Evolutionary conservation across 1,284 basidiomycete genomes (phyloP), one percentile per base, ranked within the genome.

Genomic region (Quambalaria eucalypti): DNA sequence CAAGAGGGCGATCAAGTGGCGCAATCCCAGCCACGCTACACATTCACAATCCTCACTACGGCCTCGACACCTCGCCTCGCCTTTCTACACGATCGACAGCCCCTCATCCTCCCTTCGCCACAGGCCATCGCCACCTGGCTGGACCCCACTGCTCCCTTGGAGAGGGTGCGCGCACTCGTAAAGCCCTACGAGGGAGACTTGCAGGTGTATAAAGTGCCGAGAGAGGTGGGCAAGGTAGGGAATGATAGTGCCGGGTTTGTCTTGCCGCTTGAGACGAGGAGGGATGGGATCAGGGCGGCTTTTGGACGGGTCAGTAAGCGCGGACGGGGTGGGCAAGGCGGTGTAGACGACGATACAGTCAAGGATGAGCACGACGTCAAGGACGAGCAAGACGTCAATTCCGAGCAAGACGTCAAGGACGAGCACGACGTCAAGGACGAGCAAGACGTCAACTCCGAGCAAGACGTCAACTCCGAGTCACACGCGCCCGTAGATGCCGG

Each of bases 11-110:
- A n/a, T n/a, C n/a, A n/a, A n/a, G n/a, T n/a, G n/a, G n/a, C n/a
- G n/a, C 12, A 40, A 2, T 51, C 64, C 52, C 79, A 78, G 0
- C 76, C 83, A 47, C 77, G 88, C 0, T 88, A 84, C 79, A 88
- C 88, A 0, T 96, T 90, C 73, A 87, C 88, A 0, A 88, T 97
- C 55, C 83, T 96, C 48, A 97, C 92, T 0, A 91, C 89, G 0
- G 61, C 64, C 8, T 64, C 66, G 50, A 77, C 76, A 59, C 64
- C 71, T 51, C 76, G 78, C 57, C 68, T 79, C 9, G 59, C 57
- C 6, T 78, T 77, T 49, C 62, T 78, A 29, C 92, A 96, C 75
- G 88, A 93, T 68, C 84, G 92, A 16, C 91, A 93, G 79, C 92
- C 92, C 2, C 87, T 91, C 50, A 86, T 96, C 50, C 81, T 97